phyloP scores from a whole-genome alignment of 345 rosid species.

The Citrus trifoliata region DNA sequence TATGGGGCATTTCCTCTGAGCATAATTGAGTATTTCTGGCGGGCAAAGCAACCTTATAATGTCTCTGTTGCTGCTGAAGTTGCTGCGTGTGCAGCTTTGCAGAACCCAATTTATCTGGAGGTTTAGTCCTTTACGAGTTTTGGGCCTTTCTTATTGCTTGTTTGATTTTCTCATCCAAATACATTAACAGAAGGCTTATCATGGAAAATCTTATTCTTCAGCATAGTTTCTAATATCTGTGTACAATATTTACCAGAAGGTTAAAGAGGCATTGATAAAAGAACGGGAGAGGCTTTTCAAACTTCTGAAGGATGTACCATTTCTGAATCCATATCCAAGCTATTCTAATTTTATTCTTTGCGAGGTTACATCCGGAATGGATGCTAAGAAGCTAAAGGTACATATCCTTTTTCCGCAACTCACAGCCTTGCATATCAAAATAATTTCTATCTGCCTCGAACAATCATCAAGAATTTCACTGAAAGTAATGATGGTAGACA shows the following conservation, averaged over 20 bases:
- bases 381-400: slow-evolving; percentile 87
- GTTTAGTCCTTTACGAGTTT: slow-evolving; percentile 27
- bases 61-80: slow-evolving; percentile 96
- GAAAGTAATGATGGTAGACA: background rate
- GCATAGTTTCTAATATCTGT: slow-evolving; percentile 10
- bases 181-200: background rate
- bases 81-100: slow-evolving; percentile 84
- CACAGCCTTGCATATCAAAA: background rate
- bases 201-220: background rate
- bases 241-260: slow-evolving; percentile 40
- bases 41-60: slow-evolving; percentile 94
- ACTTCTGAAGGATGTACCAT: slow-evolving; percentile 67
- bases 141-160: background rate
- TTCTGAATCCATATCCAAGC: slow-evolving; percentile 82
- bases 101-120: slow-evolving; percentile 69
- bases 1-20: slow-evolving; percentile 93
- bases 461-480: background rate
- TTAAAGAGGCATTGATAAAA: slow-evolving; percentile 65
- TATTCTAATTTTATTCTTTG: slow-evolving; percentile 86
- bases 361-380: slow-evolving; percentile 72
- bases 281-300: slow-evolving; percentile 76
- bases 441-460: background rate
- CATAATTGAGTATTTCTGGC: slow-evolving; percentile 83
- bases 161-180: background rate
- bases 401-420: background rate